A percentile compares a stretch with the other conserved stretches of the same genome.
Conservation (phyloP, 2,329 filamentous ascomycete genomes). For the Phyllosticta citribraziliensis region DNA sequence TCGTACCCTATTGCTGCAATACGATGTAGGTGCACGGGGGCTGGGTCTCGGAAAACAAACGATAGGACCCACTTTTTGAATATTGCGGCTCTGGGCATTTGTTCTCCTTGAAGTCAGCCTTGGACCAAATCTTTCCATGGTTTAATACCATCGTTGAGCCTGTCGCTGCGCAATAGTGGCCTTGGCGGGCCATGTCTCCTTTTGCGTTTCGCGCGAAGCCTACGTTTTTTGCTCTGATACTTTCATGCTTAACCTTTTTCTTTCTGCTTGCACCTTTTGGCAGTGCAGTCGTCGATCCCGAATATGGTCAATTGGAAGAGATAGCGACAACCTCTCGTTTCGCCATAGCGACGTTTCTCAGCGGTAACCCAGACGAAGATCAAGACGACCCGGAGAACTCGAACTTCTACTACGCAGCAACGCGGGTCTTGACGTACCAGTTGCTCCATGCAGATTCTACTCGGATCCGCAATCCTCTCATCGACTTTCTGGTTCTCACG, state of each 20-base stretch:
- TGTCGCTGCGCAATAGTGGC: not conserved
- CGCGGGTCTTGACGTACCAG: conserved; percentile 23
- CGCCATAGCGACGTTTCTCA: conserved; percentile 32
- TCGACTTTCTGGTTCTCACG: conserved; percentile 30
- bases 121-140: not conserved
- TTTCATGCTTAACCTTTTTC: not conserved
- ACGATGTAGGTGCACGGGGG: not conserved
- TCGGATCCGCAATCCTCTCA: conserved; percentile 16
- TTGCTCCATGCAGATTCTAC: conserved; percentile 19
- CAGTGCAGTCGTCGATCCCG: not conserved
- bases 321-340: conserved; percentile 9
- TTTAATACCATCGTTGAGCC: not conserved
- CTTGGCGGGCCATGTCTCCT: not conserved
- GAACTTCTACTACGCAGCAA: conserved; percentile 24
- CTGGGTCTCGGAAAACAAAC: not conserved
- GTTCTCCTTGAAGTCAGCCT: not conserved
- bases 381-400: conserved; percentile 4
- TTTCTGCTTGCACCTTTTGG: not conserved
- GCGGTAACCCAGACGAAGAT: conserved; percentile 17
- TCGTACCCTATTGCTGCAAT: not conserved
- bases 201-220: not conserved
- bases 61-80: not conserved
- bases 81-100: not conserved
- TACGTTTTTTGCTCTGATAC: not conserved
- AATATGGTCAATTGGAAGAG: conserved; percentile 5